These are phyloP conservation scores for Inga oerstediana DNA, from an alignment of 306 rosid species.

Conservation along the genomic window DNA sequence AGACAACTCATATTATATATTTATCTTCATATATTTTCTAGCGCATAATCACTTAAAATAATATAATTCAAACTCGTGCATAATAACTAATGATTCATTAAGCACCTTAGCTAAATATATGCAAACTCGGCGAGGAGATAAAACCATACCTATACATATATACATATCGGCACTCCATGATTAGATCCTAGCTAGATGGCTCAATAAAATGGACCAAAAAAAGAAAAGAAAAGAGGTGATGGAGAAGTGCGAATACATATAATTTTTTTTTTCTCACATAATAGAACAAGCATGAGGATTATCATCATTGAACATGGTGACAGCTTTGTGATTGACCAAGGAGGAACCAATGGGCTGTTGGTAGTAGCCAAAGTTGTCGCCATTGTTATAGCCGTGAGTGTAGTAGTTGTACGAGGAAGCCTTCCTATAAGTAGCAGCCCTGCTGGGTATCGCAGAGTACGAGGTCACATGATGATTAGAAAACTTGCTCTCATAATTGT, in stretches of 20 bases:
- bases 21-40: no score
- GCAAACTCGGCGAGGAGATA: background rate
- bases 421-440: background rate
- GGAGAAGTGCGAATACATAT: background rate
- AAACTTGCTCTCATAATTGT: background rate
- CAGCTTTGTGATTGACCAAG: conserved; percentile 40
- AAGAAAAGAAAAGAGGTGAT: background rate
- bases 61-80: no score
- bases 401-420: conserved; percentile 46
- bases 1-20: no score
- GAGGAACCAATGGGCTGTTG: conserved; percentile 49
- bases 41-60: no score
- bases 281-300: conserved; percentile 75
- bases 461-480: background rate
- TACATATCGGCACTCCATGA: background rate
- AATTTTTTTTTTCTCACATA: conserved; percentile 46
- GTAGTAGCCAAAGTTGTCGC: conserved; percentile 44
- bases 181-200: background rate
- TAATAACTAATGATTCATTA: background rate
- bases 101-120: background rate
- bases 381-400: conserved; percentile 38
- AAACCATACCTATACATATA: background rate
- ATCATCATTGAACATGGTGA: conserved; percentile 66
- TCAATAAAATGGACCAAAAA: background rate
- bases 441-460: conserved; percentile 1